Percentiles rank a stretch among this genome's conserved stretches.
phyloP scores from a whole-genome alignment of 768 basidiomycete genomes.

The Russula vinacea region DNA sequence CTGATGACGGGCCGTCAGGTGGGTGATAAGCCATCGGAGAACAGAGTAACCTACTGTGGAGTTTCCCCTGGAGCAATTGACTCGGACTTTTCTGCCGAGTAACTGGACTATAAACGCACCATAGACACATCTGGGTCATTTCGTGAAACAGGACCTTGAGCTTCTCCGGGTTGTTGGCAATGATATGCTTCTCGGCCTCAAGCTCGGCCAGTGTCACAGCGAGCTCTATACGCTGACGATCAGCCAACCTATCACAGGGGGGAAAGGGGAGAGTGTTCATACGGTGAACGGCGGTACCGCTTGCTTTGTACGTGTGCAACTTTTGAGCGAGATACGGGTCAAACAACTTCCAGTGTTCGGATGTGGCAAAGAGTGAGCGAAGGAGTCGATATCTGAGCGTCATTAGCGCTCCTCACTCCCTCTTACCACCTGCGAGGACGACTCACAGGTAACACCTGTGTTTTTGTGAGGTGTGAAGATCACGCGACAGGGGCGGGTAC shows the following conservation, averaged over 20 bases:
- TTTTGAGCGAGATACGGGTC: constrained; percentile 88
- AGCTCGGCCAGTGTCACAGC: constrained; percentile 71
- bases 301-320: constrained; percentile 74
- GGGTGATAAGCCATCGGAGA: constrained; percentile 1
- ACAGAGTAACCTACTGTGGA: constrained; percentile 62
- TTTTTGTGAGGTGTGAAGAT: not conserved
- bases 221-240: constrained; percentile 50
- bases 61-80: constrained; percentile 66
- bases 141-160: constrained; percentile 68
- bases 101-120: constrained; percentile 43
- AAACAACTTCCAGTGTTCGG: constrained; percentile 64
- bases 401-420: not conserved
- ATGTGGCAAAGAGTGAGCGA: constrained; percentile 65
- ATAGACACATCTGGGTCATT: constrained; percentile 89
- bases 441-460: constrained; percentile 69
- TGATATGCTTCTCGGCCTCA: constrained; percentile 45
- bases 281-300: constrained; percentile 76
- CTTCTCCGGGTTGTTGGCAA: constrained; percentile 50
- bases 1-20: constrained; percentile 39
- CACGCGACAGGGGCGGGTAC: not conserved
- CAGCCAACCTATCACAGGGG: not conserved
- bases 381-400: constrained; percentile 75
- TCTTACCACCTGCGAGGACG: not conserved
- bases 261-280: constrained; percentile 33
- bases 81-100: not conserved